Evolutionary conservation across 106 monocot species (phyloP), one percentile per base, ranked within the genome.

Genomic region (Apostasia shenzhenica): DNA sequence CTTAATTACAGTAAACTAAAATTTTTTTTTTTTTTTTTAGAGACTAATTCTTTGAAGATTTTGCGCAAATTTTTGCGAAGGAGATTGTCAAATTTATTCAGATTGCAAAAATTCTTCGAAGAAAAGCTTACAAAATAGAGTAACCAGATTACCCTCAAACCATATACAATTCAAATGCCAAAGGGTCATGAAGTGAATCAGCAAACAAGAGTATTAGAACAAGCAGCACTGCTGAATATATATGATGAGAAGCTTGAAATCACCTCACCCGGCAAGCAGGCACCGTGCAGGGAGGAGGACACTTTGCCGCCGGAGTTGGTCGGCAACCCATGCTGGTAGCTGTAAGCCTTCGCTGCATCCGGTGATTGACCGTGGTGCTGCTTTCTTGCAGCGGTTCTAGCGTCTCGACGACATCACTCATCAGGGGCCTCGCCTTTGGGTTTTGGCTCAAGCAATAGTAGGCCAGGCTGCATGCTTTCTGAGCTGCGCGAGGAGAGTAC

Each of bases 401-500:
- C 6, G 80, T 73, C 62, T 80, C 83, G 5, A 95, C 91, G 8
- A 95, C 81, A 56, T 95, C 94, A 62, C 85, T 83, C 94, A 95
- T 95, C 0, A 91, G 78, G 14, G 94, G 94, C 74, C 94, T 84
- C 42, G 94, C 94, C 71, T 94, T 94, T 9, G 94, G 94, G 70
- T 94, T 88, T 2, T 74, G 68, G 71, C 79, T 85, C 4, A 94
- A 79, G 61, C 94, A 94, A 61, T 91, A 85, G 68, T 80, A 81
- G 2, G 94, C 94, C 42, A 94, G 71, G 69, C 71, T 85, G 37
- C 80, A 90, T 1, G 83, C 72, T 73, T 85, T 95, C 42, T 95
- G 85, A 1, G 83, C 77, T 2, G 81, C 91, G 53, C 81, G 85
- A 9, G 68, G 54, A 2, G 94, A 88, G 54, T 83, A 91, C 1